Conservation (phyloP, 805 yeast genomes). For the Hanseniaspora lachancei region DNA sequence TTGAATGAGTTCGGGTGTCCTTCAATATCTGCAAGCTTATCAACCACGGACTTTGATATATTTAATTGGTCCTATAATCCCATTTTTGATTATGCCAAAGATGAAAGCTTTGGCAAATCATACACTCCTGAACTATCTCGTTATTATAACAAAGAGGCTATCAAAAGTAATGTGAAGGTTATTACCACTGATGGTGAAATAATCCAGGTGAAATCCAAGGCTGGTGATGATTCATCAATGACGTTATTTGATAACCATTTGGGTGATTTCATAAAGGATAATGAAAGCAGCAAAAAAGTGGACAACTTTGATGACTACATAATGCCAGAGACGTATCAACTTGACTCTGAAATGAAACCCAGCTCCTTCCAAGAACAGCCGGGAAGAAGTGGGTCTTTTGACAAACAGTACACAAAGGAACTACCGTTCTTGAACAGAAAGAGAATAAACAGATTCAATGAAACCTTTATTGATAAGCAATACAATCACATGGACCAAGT, state of each 20-base stretch:
- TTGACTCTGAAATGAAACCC: conserved; percentile 7
- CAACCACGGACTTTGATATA: conserved; percentile 53
- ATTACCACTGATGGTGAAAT: conserved; percentile 18
- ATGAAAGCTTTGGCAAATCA: conserved; percentile 17
- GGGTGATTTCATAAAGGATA: background rate
- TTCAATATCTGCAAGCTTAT: conserved; percentile 61
- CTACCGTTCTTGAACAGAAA: conserved; percentile 50
- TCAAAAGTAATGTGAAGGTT: conserved; percentile 25
- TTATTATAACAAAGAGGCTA: conserved; percentile 11
- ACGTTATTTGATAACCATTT: conserved; percentile 4
- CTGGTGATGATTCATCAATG: conserved; percentile 10
- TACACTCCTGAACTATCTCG: conserved; percentile 16
- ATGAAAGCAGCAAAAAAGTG: background rate
- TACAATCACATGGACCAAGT: conserved; percentile 31
- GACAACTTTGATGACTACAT: conserved; percentile 2
- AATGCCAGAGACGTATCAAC: conserved; percentile 4
- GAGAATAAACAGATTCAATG: conserved; percentile 60
- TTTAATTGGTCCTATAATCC: conserved; percentile 43
- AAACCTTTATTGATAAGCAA: conserved; percentile 63
- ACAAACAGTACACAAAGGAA: conserved; percentile 26
- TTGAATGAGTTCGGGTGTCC: conserved; percentile 31
- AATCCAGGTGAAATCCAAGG: conserved; percentile 27
- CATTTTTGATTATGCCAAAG: conserved; percentile 22
- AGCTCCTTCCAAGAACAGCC: background rate
- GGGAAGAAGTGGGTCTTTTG: conserved; percentile 21